Evolutionary conservation across 495 filamentous ascomycete species (phyloP), one percentile per base, ranked within the genome.

Genomic region (Penicillium silybi): DNA sequence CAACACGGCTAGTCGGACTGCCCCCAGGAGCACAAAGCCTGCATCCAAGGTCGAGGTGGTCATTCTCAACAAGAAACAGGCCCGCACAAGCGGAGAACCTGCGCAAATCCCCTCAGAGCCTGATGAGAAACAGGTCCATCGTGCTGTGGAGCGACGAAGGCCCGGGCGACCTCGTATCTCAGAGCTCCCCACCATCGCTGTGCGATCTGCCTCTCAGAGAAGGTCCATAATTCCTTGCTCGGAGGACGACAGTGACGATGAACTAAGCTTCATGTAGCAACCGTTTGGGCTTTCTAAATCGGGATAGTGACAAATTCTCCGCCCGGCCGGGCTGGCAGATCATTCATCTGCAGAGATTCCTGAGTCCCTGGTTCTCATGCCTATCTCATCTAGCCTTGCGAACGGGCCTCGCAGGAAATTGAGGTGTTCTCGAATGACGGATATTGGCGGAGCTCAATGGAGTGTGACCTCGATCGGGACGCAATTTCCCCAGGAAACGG

Each of bases 241-340:
- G 20, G 65, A 71, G 7, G 67, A 69, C 10, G 71, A 68, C 22
- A 74, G 71, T 41, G 73, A 77, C 17, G 73, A 77, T 41, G 73
- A 76, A 56, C 60, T 77, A 17, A 74, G 72, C 52, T 75, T 75
- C 56, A 41, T 75, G 3, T 73, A 46, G 69, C 29, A 27, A 25
- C 17, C 38, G 9, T 25, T 29, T 44, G 22, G 37, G 18, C 35
- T 22, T 53, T 41, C 44, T 50, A 3, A 27, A 41, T n/a, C 34
- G 7, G 29, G 40, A 26, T 26, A 27, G 18, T 9, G 38, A 19
- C 13, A 15, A 1, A 23, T 17, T 41, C 20, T 15, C 32, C 16
- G 17, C 15, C n/a, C 25, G 32, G 25, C 29, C 10, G 29, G 29
- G 11, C 29, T 32, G 29, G 29, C 11, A 32, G 29, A 32, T 15